phyloP scores from a whole-genome alignment of 1,284 basidiomycete genomes.

The Microbotryomycetes sp. region DNA sequence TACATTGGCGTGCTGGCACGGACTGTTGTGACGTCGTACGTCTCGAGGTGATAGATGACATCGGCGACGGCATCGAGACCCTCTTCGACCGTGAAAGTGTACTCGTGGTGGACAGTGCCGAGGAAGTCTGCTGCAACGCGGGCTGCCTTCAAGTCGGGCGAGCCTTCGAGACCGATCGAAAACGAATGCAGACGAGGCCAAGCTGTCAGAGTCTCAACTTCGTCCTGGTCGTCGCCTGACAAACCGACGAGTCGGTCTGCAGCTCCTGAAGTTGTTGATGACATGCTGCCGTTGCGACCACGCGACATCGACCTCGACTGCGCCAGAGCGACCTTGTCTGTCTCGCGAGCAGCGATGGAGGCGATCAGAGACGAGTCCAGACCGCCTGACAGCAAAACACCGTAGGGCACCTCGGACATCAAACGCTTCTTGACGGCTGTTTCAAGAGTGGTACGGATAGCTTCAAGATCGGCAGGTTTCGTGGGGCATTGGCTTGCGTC shows the following conservation, averaged over 20 bases:
- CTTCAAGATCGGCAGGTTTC: conserved; percentile 59
- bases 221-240: conserved; percentile 24
- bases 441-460: conserved; percentile 76
- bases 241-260: conserved; percentile 31
- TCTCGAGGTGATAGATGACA: conserved; percentile 98
- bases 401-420: conserved; percentile 99
- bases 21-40: conserved; percentile 98
- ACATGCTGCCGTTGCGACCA: conserved; percentile 11
- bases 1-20: conserved; percentile 98
- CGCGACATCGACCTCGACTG: conserved; percentile 47
- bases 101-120: conserved; percentile 95
- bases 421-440: conserved; percentile 88
- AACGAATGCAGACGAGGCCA: conserved; percentile 99
- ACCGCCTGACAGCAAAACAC: conserved; percentile 91
- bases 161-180: conserved; percentile 90
- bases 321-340: conserved; percentile 78
- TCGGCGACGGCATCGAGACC: conserved; percentile 96
- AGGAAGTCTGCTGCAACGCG: conserved; percentile 89
- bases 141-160: conserved; percentile 91
- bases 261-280: background rate
- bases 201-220: conserved; percentile 58
- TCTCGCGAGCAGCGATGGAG: conserved; percentile 92
- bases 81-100: conserved; percentile 97
- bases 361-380: conserved; percentile 96
- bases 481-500: conserved; percentile 60